A percentile compares a stretch with the other conserved stretches of the same genome.
These are phyloP conservation scores for Hibiscus trionum DNA, from an alignment of 345 rosid species.

Conservation along the genomic window DNA sequence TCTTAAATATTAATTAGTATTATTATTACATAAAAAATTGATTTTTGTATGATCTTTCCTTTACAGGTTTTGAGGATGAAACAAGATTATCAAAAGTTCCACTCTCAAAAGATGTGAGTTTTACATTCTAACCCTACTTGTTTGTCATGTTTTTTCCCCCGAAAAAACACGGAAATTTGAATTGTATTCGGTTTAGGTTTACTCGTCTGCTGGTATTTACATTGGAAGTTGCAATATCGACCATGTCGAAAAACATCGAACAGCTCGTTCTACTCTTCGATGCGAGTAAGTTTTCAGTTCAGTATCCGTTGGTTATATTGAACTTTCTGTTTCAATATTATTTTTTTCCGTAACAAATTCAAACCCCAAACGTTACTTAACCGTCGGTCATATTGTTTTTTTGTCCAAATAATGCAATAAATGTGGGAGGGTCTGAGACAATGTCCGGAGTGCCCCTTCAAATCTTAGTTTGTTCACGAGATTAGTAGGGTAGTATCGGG, in stretches of 20 bases:
- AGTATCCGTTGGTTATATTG: no score
- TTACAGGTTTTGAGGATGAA: conserved; percentile 76
- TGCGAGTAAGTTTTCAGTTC: conserved; percentile 52
- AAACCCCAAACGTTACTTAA: neutral
- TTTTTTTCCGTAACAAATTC: neutral
- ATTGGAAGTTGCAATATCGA: conserved; percentile 70
- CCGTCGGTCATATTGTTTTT: no score
- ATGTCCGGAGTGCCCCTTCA: conserved; percentile 44
- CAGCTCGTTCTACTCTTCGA: conserved; percentile 84
- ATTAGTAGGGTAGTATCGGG: conserved; percentile 47
- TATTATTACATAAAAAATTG: neutral
- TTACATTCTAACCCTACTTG: neutral
- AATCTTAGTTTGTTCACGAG: neutral
- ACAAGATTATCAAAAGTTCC: conserved; percentile 79
- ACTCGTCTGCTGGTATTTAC: conserved; percentile 84
- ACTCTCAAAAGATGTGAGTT: conserved; percentile 72
- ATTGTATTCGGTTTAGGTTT: conserved; percentile 31
- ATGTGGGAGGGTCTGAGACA: conserved; percentile 15
- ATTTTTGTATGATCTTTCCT: neutral
- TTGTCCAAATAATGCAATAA: conserved; percentile 12
- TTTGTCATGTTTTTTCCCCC: no score
- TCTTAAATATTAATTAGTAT: neutral
- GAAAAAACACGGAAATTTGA: neutral
- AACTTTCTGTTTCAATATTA: no score
- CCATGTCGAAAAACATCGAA: conserved; percentile 71